These are phyloP conservation scores for Cymbidium sinense DNA, from an alignment of 106 monocot species.

Conservation along the genomic window DNA sequence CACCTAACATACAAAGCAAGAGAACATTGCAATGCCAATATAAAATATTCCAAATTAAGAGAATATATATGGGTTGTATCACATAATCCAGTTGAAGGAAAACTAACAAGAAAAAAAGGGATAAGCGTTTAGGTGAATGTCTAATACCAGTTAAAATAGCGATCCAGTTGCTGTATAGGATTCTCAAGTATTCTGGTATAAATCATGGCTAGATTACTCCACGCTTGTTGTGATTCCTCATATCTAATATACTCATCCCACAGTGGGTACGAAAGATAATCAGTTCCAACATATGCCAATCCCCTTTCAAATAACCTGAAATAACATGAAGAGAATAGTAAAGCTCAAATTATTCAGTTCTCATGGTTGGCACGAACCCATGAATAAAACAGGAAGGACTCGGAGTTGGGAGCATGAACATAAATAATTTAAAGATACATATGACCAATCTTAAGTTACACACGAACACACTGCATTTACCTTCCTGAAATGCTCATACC, in stretches of 20 bases:
- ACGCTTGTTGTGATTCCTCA: conserved; percentile 86
- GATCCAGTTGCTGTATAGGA: conserved; percentile 93
- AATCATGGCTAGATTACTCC: conserved; percentile 74
- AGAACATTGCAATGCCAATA: neutral
- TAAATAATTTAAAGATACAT: neutral
- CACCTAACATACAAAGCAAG: neutral
- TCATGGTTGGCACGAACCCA: neutral
- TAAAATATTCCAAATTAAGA: conserved; percentile 1
- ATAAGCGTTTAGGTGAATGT: conserved; percentile 4
- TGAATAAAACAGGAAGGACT: neutral
- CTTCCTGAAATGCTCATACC: conserved; percentile 53
- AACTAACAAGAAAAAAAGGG: neutral
- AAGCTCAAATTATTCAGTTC: neutral
- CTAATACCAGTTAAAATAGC: conserved; percentile 82
- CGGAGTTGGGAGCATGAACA: conserved; percentile 1
- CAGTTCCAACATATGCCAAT: conserved; percentile 93
- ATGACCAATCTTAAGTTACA: conserved; percentile 31
- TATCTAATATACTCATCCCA: conserved; percentile 99
- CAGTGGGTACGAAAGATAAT: conserved; percentile 73
- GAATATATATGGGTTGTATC: neutral
- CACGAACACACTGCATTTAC: conserved; percentile 55
- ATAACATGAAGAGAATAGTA: conserved; percentile 14
- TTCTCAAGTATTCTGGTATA: conserved; percentile 91
- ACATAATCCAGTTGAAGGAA: neutral
- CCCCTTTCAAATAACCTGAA: conserved; percentile 96